phyloP scores from a whole-genome alignment of 257 asterid genomes.

The Mentha longifolia region DNA sequence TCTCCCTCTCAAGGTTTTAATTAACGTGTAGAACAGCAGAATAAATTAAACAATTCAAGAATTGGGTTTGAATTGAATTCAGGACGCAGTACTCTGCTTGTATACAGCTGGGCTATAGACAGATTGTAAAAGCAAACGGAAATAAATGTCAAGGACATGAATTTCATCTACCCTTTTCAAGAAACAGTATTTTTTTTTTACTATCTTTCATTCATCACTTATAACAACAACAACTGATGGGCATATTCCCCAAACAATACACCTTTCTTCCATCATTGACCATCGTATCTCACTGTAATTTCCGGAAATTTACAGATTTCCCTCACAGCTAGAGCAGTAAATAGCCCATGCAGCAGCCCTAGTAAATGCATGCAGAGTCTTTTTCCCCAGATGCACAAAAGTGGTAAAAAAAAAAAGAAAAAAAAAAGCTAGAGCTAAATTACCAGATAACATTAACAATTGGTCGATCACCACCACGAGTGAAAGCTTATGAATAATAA shows the following conservation, averaged over 20 bases:
- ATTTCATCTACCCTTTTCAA: background rate
- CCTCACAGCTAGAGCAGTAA: background rate
- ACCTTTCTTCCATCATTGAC: constrained; percentile 18
- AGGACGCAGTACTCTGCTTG: no score
- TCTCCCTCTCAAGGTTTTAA: background rate
- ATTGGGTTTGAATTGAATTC: background rate
- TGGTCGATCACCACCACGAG: constrained; percentile 5
- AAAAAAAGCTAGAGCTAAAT: constrained; percentile 15
- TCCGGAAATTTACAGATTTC: constrained; percentile 6
- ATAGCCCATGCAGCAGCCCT: no score
- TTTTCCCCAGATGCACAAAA: constrained; percentile 29
- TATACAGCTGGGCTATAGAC: constrained; percentile 22
- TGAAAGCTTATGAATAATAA: background rate
- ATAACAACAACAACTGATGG: background rate
- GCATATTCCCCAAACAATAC: constrained; percentile 33
- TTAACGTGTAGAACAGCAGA: background rate
- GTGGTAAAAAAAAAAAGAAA: background rate
- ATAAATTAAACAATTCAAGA: background rate
- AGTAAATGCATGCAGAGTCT: constrained; percentile 40
- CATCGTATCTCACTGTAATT: constrained; percentile 13
- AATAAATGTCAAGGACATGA: constrained; percentile 15
- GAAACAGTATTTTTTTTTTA: constrained; percentile 20
- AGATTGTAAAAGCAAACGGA: background rate
- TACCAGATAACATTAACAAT: constrained; percentile 31
- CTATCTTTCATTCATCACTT: constrained; percentile 30